These are phyloP conservation scores for Microcyclospora tardicrescens DNA, from an alignment of 2,329 filamentous ascomycete species.

Conservation along the genomic window DNA sequence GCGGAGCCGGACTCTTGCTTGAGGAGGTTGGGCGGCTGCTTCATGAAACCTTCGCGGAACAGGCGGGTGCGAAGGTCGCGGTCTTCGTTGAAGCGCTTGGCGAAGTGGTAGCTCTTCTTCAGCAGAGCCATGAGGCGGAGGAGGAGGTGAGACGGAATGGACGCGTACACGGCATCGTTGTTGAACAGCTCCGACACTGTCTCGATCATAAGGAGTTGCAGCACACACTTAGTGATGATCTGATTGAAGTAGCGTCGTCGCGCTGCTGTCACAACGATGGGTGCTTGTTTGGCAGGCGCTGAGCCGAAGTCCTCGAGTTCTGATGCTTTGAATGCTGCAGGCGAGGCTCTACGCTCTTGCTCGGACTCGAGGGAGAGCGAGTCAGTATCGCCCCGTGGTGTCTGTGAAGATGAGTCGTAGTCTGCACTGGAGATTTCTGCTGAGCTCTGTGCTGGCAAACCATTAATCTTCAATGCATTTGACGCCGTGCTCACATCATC, in stretches of 20 bases:
- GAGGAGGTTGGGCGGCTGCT: slow-evolving; percentile 90
- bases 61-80: slow-evolving; percentile 88
- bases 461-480: slow-evolving; percentile 34
- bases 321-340: slow-evolving; percentile 16
- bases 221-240: slow-evolving; percentile 95
- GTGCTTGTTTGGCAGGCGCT: slow-evolving; percentile 58
- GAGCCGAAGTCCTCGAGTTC: slow-evolving; percentile 80
- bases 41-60: slow-evolving; percentile 99
- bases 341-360: slow-evolving; percentile 2
- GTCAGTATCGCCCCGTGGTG: slow-evolving; percentile 2
- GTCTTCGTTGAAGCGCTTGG: slow-evolving; percentile 93
- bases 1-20: slow-evolving; percentile 93
- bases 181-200: slow-evolving; percentile 98
- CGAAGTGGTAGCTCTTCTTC: slow-evolving; percentile 94
- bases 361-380: slow-evolving; percentile 7
- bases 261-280: slow-evolving; percentile 82
- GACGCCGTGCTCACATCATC: slow-evolving; percentile 1
- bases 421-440: slow-evolving; percentile 11
- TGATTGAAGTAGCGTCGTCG: slow-evolving; percentile 95
- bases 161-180: slow-evolving; percentile 84
- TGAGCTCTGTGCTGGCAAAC: slow-evolving; percentile 9
- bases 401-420: slow-evolving; percentile 6
- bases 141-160: slow-evolving; percentile 83
- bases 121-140: slow-evolving; percentile 84
- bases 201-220: slow-evolving; percentile 98